A percentile compares a stretch with the other conserved stretches of the same genome.
phyloP scores from a whole-genome alignment of 345 rosid species.

The Garcia nutans region DNA sequence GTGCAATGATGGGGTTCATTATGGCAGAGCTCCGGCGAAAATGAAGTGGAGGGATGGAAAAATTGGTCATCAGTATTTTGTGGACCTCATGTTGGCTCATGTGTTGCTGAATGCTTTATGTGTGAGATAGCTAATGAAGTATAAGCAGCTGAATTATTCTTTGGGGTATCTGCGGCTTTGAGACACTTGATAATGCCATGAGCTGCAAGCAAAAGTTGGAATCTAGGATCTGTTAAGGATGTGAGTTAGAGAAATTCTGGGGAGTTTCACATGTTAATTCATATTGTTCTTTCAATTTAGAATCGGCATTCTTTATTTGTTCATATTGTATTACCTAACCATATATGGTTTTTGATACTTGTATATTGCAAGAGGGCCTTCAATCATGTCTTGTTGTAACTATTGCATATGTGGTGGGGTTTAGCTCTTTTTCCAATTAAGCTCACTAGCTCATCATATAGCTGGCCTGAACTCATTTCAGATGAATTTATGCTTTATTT shows the following conservation, averaged over 20 bases:
- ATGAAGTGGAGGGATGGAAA: slow-evolving; percentile 88
- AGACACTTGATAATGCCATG: slow-evolving; percentile 11
- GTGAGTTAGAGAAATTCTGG: slow-evolving; percentile 5
- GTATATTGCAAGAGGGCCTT: slow-evolving; percentile 18
- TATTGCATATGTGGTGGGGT: not conserved
- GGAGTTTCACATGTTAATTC: slow-evolving; percentile 3
- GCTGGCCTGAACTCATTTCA: not conserved
- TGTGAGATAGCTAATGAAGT: slow-evolving; percentile 29
- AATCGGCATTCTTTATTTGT: slow-evolving; percentile 37
- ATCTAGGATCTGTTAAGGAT: slow-evolving; percentile 9
- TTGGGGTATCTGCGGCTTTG: not conserved
- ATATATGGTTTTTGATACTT: not conserved
- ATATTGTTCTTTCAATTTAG: slow-evolving; percentile 2
- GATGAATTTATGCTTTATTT: not conserved
- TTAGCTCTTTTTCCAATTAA: not conserved
- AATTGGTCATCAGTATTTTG: slow-evolving; percentile 95
- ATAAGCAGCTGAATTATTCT: not conserved
- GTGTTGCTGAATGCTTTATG: slow-evolving; percentile 79
- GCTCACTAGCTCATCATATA: not conserved
- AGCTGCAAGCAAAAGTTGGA: slow-evolving; percentile 3
- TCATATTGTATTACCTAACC: slow-evolving; percentile 11
- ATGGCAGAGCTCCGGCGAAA: slow-evolving; percentile 82
- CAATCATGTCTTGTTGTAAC: slow-evolving; percentile 6
- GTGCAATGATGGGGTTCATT: slow-evolving; percentile 91
- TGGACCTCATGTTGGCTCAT: slow-evolving; percentile 90